Evolutionary conservation across 192 early-diverging fungal species (phyloP).

Genomic region (Entophlyctis helioformis): DNA sequence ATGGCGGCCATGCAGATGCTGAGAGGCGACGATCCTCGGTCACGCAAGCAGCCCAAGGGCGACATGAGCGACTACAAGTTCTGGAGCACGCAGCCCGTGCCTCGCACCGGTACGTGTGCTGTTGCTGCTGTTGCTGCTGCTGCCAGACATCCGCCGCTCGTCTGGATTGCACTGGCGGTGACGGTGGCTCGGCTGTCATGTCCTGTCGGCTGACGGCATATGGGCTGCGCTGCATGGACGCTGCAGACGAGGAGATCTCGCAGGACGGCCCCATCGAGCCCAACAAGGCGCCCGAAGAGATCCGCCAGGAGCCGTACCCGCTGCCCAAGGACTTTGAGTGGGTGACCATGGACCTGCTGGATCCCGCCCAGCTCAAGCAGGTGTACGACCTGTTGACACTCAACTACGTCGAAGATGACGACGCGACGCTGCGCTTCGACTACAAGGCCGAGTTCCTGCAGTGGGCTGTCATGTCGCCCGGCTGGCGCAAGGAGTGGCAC

Average conservation of each 20-base stretch:
- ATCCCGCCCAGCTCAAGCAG: slow-evolving; percentile 50
- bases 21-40: slow-evolving; percentile 9
- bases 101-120: slow-evolving; percentile 43
- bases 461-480: slow-evolving; percentile 92
- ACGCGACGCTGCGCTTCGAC: slow-evolving; percentile 92
- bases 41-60: slow-evolving; percentile 4
- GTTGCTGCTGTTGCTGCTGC: not conserved
- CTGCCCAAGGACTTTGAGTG: slow-evolving; percentile 88
- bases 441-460: slow-evolving; percentile 86
- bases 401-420: slow-evolving; percentile 97
- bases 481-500: slow-evolving; percentile 80
- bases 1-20: slow-evolving; percentile 5
- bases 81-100: slow-evolving; percentile 96
- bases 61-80: slow-evolving; percentile 67
- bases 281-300: slow-evolving; percentile 57
- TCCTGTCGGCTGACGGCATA: not conserved
- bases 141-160: too few relatives aligned
- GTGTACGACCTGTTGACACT: slow-evolving; percentile 78
- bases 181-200: not conserved
- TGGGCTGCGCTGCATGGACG: not conserved
- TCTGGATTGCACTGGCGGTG: too few relatives aligned
- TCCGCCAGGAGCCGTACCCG: slow-evolving; percentile 70
- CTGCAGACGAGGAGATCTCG: slow-evolving; percentile 52
- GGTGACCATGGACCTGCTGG: slow-evolving; percentile 66
- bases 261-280: slow-evolving; percentile 74